Evolutionary conservation across 345 rosid species (phyloP).

Genomic region (Camelina neglecta): DNA sequence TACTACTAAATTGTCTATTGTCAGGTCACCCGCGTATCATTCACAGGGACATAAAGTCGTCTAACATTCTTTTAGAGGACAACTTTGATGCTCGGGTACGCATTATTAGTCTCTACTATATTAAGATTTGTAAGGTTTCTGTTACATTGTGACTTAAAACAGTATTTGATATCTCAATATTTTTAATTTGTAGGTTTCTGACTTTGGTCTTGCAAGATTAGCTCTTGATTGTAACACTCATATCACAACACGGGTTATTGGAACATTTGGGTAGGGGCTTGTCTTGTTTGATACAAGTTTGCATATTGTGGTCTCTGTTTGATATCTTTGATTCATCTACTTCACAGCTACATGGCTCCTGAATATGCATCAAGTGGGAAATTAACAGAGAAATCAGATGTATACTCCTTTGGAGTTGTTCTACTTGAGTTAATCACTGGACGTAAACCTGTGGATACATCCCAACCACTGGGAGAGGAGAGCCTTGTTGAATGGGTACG

Average conservation of each 20-base stretch:
- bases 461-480: conserved; percentile 90
- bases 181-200: conserved; percentile 73
- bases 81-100: conserved; percentile 89
- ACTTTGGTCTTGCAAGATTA: conserved; percentile 96
- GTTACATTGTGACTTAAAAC: conserved; percentile 28
- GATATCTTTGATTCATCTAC: conserved; percentile 5
- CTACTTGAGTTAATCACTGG: conserved; percentile 95
- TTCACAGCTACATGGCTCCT: conserved; percentile 97
- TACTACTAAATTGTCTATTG: conserved; percentile 8
- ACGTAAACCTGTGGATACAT: conserved; percentile 88
- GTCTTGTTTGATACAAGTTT: not conserved
- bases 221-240: conserved; percentile 89
- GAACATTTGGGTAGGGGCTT: conserved; percentile 87
- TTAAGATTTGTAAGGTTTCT: conserved; percentile 8
- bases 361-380: conserved; percentile 98
- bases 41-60: conserved; percentile 96
- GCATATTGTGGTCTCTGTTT: not conserved
- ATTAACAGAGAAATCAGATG: conserved; percentile 94
- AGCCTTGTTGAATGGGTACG: conserved; percentile 97
- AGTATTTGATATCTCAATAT: conserved; percentile 26
- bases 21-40: conserved; percentile 94
- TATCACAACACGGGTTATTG: conserved; percentile 92
- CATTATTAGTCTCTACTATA: conserved; percentile 17
- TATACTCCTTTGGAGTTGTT: conserved; percentile 93
- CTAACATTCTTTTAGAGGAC: conserved; percentile 90